These are phyloP conservation scores for Aphanomyces cochlioides DNA, from an alignment of 352 stramenopile species.

Conservation along the genomic window DNA sequence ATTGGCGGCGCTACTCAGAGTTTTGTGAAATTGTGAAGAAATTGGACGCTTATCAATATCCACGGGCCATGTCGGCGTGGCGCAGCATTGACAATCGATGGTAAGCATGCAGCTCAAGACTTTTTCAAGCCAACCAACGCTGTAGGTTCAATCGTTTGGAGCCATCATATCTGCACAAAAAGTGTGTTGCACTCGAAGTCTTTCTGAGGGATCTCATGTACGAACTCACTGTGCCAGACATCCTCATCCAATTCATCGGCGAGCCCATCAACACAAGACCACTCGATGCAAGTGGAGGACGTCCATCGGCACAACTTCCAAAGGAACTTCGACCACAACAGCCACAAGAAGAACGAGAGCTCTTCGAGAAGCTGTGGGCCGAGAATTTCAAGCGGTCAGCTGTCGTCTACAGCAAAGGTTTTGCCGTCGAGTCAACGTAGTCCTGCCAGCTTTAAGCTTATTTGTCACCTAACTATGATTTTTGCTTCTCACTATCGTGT, in stretches of 20 bases:
- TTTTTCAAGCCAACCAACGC: not conserved
- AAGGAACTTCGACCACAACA: conserved; percentile 90
- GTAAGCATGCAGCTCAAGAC: conserved; percentile 18
- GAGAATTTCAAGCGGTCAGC: conserved; percentile 94
- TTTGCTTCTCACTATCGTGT: too few species aligned
- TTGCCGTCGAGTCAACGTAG: too few species aligned
- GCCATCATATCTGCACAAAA: conserved; percentile 82
- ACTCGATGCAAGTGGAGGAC: conserved; percentile 54
- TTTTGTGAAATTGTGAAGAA: conserved; percentile 84
- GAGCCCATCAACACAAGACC: conserved; percentile 76
- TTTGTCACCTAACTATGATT: too few species aligned
- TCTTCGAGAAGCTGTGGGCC: conserved; percentile 96
- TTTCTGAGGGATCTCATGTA: conserved; percentile 88
- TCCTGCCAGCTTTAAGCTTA: too few species aligned
- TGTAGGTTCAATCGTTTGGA: conserved; percentile 72
- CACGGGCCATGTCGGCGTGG: conserved; percentile 66
- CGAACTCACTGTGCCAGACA: conserved; percentile 67
- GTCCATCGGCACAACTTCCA: conserved; percentile 67
- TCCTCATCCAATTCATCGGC: conserved; percentile 79
- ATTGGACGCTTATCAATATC: conserved; percentile 53
- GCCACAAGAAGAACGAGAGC: conserved; percentile 89
- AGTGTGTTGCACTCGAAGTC: conserved; percentile 85
- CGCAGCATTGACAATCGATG: conserved; percentile 74
- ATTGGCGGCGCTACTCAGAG: conserved; percentile 86
- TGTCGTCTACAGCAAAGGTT: conserved; percentile 49